Conservation (phyloP, 139 green algal species). For the Edaphochlamys debaryana region DNA sequence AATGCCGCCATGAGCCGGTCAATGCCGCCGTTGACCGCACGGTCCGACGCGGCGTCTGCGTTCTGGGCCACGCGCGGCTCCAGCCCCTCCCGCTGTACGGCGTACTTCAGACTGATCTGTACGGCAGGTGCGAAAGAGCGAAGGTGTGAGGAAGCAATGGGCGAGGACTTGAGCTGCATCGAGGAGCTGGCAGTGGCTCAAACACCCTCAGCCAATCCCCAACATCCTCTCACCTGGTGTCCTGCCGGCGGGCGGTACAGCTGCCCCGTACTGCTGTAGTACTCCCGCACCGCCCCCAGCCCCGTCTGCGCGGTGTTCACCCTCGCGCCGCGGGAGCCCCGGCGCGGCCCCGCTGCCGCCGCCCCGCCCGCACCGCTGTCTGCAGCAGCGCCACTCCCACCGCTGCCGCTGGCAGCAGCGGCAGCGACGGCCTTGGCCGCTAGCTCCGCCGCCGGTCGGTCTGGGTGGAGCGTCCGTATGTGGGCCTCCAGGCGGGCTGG, state of each 20-base stretch:
- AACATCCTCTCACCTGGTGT: background rate
- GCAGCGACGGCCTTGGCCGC: background rate
- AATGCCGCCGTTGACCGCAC: conserved; percentile 28
- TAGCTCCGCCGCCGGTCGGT: background rate
- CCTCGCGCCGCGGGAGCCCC: background rate
- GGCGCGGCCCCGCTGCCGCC: background rate
- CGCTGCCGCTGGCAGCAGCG: background rate
- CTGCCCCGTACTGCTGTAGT: conserved; percentile 13
- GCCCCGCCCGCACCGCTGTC: background rate
- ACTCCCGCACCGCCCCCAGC: conserved; percentile 8
- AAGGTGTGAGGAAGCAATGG: too few relatives aligned
- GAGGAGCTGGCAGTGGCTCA: too few relatives aligned
- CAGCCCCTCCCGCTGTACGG: conserved; percentile 21
- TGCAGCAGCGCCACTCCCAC: background rate
- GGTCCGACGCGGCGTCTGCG: conserved; percentile 10
- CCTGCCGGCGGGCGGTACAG: conserved; percentile 9
- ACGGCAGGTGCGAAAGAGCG: too few relatives aligned
- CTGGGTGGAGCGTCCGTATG: background rate
- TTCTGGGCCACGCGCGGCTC: conserved; percentile 35
- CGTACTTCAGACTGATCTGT: conserved; percentile 38
- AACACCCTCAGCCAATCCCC: too few relatives aligned
- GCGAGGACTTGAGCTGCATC: too few relatives aligned
- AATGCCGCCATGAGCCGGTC: conserved; percentile 32
- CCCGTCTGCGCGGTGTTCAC: background rate
- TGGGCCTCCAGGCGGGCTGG: background rate